A percentile compares a stretch with the other conserved stretches of the same genome.
Conservation (phyloP, 495 filamentous ascomycete species). For the Lasiosphaeriaceae sp. region DNA sequence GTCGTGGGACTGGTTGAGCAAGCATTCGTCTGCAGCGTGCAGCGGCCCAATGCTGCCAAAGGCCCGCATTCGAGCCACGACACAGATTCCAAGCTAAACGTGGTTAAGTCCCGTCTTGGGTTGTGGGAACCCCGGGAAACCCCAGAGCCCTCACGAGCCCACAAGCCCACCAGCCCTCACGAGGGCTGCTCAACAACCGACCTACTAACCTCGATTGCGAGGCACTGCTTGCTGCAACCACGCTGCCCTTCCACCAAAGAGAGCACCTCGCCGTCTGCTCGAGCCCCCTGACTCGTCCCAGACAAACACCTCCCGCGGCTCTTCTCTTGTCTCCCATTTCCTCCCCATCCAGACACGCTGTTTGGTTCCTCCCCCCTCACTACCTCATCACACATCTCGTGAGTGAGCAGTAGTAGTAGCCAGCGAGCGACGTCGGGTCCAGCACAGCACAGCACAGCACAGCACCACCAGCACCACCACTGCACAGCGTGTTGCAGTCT, state of each 20-base stretch:
- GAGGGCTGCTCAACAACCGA: conserved; percentile 9
- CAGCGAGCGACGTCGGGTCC: neutral
- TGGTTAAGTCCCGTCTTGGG: conserved; percentile 32
- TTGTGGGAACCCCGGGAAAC: conserved; percentile 12
- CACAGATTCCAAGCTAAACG: conserved; percentile 38
- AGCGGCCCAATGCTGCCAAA: conserved; percentile 47
- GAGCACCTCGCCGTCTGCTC: conserved; percentile 15
- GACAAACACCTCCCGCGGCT: too few relatives aligned
- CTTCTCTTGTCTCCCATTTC: conserved; percentile 5
- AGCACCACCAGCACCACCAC: neutral
- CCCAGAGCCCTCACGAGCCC: conserved; percentile 20
- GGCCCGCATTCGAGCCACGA: conserved; percentile 61
- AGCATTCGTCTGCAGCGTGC: conserved; percentile 49
- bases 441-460: neutral
- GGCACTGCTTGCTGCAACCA: conserved; percentile 10
- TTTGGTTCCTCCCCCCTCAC: neutral
- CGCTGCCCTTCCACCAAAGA: conserved; percentile 27
- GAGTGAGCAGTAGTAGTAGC: too few relatives aligned
- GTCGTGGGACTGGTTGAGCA: conserved; percentile 36
- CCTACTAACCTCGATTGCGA: neutral
- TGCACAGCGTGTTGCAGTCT: conserved; percentile 4
- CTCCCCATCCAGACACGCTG: conserved; percentile 8
- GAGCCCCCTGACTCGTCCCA: conserved; percentile 17
- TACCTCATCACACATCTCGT: too few relatives aligned
- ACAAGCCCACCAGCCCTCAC: conserved; percentile 17